These are phyloP conservation scores for Didymella arachidicola DNA, from an alignment of 2,329 filamentous ascomycete species.

Conservation along the genomic window DNA sequence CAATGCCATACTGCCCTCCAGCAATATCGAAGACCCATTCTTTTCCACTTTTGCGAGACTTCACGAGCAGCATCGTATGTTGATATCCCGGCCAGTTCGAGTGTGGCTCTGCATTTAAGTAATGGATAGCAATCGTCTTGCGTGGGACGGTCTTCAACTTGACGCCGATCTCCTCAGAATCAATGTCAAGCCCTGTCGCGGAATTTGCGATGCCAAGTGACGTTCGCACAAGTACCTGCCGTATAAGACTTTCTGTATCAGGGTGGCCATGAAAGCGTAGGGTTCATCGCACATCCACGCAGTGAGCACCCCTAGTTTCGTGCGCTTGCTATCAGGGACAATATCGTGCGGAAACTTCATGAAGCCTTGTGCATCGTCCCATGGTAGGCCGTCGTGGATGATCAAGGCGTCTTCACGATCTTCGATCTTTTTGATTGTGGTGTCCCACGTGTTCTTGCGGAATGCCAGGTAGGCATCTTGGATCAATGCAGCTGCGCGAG, in stretches of 20 bases:
- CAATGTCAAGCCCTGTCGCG: not conserved
- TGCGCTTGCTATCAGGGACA: not conserved
- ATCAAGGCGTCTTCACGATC: not conserved
- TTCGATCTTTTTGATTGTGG: slow-evolving; percentile 2
- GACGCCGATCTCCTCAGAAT: not conserved
- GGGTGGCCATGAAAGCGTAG: not conserved
- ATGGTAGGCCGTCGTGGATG: slow-evolving; percentile 6
- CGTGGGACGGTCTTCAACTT: not conserved
- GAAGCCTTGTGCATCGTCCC: not conserved
- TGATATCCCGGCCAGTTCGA: not conserved
- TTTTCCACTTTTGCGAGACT: not conserved
- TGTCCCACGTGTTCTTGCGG: slow-evolving; percentile 14
- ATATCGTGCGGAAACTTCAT: not conserved
- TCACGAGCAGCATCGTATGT: not conserved
- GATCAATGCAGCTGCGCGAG: slow-evolving; percentile 2
- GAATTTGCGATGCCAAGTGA: not conserved
- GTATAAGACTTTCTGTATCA: not conserved
- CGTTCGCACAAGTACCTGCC: not conserved
- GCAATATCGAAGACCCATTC: not conserved
- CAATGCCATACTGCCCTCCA: not conserved
- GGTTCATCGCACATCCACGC: not conserved
- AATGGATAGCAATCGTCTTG: not conserved
- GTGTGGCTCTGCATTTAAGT: not conserved
- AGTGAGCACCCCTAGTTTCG: not conserved
- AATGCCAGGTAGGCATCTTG: slow-evolving; percentile 14